Evolutionary conservation across 1,139 yeast species (phyloP), one percentile per base, ranked within the genome.

Genomic region (Wickerhamomyces sp.): DNA sequence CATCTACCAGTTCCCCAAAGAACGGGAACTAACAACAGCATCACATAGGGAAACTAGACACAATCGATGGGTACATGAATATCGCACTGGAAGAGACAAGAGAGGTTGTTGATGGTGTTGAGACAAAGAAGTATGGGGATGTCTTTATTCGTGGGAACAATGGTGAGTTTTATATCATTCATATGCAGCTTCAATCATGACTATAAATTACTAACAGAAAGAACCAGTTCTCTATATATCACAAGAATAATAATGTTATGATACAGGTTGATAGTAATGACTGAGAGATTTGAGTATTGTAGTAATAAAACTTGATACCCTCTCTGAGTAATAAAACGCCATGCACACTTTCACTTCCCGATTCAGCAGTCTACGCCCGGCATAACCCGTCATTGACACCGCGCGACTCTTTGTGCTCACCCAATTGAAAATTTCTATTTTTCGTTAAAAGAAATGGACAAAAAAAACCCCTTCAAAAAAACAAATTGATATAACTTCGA

Each of bases 51-150:
- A 76, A 71, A 49, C 75, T 93, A 48, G 94, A 88, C 57, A 87
- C 96, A 41, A 91, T 93, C 46, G 99, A 93, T 62, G 98, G 99
- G 14, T 94, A 83, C 68, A 91, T 93, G 97, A 94, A 94, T 66
- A 84, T 93, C 45, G 95, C 93, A 6, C 73, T 93, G 57, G 90
- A 85, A 48, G 76, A 81, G 45, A 81, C 95, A 5, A 73, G 77
- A 43, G 98, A 93, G 63, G 69, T 70, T 41, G 78, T 79, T 29
- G 76, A 78, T 44, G 82, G 81, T 14, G 69, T 70, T 43, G 71
- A 75, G 42, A 80, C 81, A 48, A 77, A 75, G 45, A 73, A 73
- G 39, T 87, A 84, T 59, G 91, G 89, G 36, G 98, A 93, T 65
- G 94, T 91, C 18, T 94, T 93, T 65, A 80, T 93, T 52, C 82